phyloP scores from a whole-genome alignment of 306 rosid species.

The Dicorynia guianensis region DNA sequence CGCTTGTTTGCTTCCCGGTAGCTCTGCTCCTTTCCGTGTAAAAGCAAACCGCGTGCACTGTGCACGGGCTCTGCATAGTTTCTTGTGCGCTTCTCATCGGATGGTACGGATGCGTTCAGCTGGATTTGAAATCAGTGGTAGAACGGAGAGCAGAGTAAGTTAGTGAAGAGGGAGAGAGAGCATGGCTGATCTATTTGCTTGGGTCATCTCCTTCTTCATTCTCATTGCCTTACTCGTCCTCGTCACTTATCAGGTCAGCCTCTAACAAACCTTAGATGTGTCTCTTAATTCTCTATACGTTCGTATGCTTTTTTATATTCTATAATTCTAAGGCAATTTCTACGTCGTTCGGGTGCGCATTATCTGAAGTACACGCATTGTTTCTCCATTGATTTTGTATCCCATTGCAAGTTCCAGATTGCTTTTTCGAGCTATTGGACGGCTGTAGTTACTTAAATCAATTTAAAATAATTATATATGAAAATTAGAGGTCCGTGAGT shows the following conservation, averaged over 20 bases:
- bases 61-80: constrained; percentile 2
- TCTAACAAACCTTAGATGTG: background rate
- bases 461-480: background rate
- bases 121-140: constrained; percentile 6
- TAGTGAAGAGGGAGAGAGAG: constrained; percentile 26
- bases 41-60: background rate
- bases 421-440: background rate
- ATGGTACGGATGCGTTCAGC: constrained; percentile 19
- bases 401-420: background rate
- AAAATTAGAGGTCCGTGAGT: background rate
- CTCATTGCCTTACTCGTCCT: constrained; percentile 74
- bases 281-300: too few relatives aligned
- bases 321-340: too few relatives aligned
- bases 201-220: constrained; percentile 93
- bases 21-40: too few relatives aligned
- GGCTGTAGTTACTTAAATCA: background rate
- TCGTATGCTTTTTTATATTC: too few relatives aligned
- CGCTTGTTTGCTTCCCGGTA: too few relatives aligned
- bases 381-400: too few relatives aligned
- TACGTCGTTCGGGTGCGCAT: too few relatives aligned
- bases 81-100: constrained; percentile 9
- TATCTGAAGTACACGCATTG: too few relatives aligned
- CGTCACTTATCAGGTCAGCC: constrained; percentile 83
- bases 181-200: constrained; percentile 81
- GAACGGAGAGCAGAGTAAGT: background rate